A percentile compares a stretch with the other conserved stretches of the same genome.
Conservation (phyloP, 1,284 basidiomycete species). For the Austroboletus olivaceoglutinosus region DNA sequence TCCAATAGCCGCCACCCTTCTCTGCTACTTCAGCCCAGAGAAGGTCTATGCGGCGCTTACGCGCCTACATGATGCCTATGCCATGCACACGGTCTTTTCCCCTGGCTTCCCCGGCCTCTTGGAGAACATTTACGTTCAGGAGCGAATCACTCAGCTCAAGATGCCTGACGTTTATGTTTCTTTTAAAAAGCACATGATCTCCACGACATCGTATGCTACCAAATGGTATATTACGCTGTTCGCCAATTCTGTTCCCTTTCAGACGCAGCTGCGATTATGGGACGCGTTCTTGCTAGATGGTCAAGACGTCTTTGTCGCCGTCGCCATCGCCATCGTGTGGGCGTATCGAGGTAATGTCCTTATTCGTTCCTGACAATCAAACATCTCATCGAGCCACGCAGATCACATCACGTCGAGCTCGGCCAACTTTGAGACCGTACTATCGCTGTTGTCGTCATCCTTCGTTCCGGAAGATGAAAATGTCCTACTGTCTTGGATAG, state of each 20-base stretch:
- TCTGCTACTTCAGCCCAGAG: conserved; percentile 92
- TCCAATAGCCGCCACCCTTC: conserved; percentile 90
- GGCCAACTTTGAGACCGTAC: conserved; percentile 89
- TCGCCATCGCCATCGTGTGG: conserved; percentile 89
- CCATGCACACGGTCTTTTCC: conserved; percentile 85
- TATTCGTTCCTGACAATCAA: neutral
- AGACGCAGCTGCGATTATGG: conserved; percentile 93
- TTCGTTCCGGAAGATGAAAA: conserved; percentile 91
- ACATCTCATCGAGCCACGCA: conserved; percentile 36
- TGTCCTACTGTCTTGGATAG: conserved; percentile 75
- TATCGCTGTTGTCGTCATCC: conserved; percentile 86
- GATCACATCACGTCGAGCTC: conserved; percentile 72
- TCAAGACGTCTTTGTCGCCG: conserved; percentile 81
- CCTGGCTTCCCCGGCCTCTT: conserved; percentile 96
- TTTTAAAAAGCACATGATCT: conserved; percentile 86
- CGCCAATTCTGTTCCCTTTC: conserved; percentile 94
- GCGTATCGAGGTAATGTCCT: conserved; percentile 67
- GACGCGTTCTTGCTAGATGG: conserved; percentile 92
- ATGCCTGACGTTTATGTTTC: conserved; percentile 87
- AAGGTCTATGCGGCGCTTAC: conserved; percentile 83
- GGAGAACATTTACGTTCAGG: conserved; percentile 93
- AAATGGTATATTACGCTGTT: conserved; percentile 99
- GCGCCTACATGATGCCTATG: conserved; percentile 84
- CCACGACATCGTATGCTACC: conserved; percentile 92
- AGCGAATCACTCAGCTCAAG: conserved; percentile 77